Conservation (phyloP, 2,329 filamentous ascomycete species). For the Aspergillus texensis region DNA sequence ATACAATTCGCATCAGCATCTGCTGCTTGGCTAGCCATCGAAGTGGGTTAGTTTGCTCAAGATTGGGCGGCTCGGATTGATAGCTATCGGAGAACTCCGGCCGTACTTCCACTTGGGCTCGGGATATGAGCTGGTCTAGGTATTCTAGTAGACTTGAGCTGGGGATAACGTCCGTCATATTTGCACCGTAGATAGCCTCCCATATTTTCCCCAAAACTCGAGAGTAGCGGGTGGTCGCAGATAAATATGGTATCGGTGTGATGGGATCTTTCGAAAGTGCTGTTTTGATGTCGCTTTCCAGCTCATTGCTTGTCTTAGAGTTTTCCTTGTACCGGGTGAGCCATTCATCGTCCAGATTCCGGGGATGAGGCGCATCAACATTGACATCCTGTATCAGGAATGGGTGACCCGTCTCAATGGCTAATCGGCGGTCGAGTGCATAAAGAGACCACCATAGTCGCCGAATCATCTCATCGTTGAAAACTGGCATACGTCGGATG, state of each 20-base stretch:
- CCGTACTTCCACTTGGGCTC: slow-evolving; percentile 20
- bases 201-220: slow-evolving; percentile 25
- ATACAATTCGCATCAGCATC: slow-evolving; percentile 27
- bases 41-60: background rate
- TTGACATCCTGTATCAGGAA: slow-evolving; percentile 31
- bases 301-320: background rate
- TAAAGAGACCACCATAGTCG: slow-evolving; percentile 35
- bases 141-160: slow-evolving; percentile 20
- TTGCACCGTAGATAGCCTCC: slow-evolving; percentile 25
- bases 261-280: background rate
- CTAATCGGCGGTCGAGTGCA: slow-evolving; percentile 25
- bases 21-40: slow-evolving; percentile 26
- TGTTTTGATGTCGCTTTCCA: background rate
- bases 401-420: slow-evolving; percentile 29
- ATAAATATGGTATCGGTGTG: slow-evolving; percentile 21
- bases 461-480: slow-evolving; percentile 28
- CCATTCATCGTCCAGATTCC: slow-evolving; percentile 19
- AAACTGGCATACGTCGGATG: slow-evolving; percentile 14
- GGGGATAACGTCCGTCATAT: slow-evolving; percentile 15
- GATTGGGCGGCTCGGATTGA: background rate
- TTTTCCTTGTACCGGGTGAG: slow-evolving; percentile 11
- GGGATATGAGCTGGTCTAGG: slow-evolving; percentile 16
- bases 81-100: slow-evolving; percentile 19
- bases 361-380: slow-evolving; percentile 23
- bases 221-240: slow-evolving; percentile 25